Evolutionary conservation across 805 yeast genomes (phyloP).

Genomic region (Blastobotrys robertii): DNA sequence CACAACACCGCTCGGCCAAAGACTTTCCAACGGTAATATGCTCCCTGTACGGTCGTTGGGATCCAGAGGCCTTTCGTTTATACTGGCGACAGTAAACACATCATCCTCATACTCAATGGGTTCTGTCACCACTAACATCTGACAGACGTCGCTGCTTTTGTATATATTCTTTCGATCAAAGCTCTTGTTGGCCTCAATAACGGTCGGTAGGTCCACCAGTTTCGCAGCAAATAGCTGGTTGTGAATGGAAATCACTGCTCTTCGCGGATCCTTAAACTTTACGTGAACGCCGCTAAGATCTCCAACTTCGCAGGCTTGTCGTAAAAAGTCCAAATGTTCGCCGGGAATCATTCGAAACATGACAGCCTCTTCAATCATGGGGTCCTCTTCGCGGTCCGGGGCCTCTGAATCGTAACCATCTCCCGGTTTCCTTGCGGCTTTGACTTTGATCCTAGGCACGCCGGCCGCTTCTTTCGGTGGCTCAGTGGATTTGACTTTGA

Average conservation of each 20-base stretch:
- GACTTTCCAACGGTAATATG: constrained; percentile 5
- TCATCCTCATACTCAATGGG: constrained; percentile 40
- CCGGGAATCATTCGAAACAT: constrained; percentile 62
- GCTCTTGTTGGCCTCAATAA: constrained; percentile 79
- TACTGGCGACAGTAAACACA: constrained; percentile 26
- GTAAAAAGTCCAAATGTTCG: constrained; percentile 59
- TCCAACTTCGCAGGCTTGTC: constrained; percentile 55
- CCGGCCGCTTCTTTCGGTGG: constrained; percentile 1
- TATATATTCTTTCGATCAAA: constrained; percentile 81
- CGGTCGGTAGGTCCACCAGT: constrained; percentile 79
- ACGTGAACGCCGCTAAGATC: constrained; percentile 64
- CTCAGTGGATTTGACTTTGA: constrained; percentile 1
- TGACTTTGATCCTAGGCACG: constrained; percentile 41
- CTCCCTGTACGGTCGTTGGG: constrained; percentile 9
- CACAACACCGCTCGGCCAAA: constrained; percentile 67
- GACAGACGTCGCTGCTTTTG: constrained; percentile 78
- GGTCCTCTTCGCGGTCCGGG: constrained; percentile 92
- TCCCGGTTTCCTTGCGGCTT: constrained; percentile 66
- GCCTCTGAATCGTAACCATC: constrained; percentile 97
- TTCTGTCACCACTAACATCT: constrained; percentile 69
- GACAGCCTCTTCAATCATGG: constrained; percentile 79
- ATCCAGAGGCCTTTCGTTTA: background rate
- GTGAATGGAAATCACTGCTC: constrained; percentile 69
- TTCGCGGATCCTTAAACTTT: constrained; percentile 72
- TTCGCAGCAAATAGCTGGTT: constrained; percentile 70